Conservation (phyloP, 768 basidiomycete species). For the Amanita rubescens region DNA sequence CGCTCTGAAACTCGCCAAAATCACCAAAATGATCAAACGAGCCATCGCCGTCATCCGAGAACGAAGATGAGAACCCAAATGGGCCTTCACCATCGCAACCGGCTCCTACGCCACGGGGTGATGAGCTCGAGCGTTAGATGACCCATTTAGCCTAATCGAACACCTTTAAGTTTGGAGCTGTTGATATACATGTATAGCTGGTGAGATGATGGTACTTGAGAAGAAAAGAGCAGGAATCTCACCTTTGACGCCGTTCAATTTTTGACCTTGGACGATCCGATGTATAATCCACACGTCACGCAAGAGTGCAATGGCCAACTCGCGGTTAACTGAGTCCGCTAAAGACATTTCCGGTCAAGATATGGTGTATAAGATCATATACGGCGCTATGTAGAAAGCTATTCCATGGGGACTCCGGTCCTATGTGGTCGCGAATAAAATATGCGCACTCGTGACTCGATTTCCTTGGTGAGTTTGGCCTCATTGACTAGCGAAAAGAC, state of each 20-base stretch:
- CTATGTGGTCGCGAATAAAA: too few species aligned
- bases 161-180: constrained; percentile 66
- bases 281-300: constrained; percentile 79
- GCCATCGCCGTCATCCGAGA: constrained; percentile 59
- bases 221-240: constrained; percentile 12
- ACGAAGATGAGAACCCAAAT: constrained; percentile 53
- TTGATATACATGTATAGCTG: too few species aligned
- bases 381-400: constrained; percentile 96
- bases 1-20: constrained; percentile 71
- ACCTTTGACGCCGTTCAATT: constrained; percentile 72
- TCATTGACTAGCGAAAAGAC: too few species aligned
- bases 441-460: too few species aligned
- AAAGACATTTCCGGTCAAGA: constrained; percentile 83
- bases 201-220: neutral
- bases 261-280: constrained; percentile 82
- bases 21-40: constrained; percentile 75
- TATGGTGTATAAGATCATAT: constrained; percentile 93
- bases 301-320: constrained; percentile 79
- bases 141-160: constrained; percentile 93
- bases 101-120: constrained; percentile 33
- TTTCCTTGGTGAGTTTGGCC: too few species aligned
- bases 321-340: constrained; percentile 77
- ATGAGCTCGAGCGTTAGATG: constrained; percentile 88
- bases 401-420: constrained; percentile 94
- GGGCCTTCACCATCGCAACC: constrained; percentile 26